Conservation (phyloP, 768 basidiomycete species). For the Lepiota brunneoincarnata region DNA sequence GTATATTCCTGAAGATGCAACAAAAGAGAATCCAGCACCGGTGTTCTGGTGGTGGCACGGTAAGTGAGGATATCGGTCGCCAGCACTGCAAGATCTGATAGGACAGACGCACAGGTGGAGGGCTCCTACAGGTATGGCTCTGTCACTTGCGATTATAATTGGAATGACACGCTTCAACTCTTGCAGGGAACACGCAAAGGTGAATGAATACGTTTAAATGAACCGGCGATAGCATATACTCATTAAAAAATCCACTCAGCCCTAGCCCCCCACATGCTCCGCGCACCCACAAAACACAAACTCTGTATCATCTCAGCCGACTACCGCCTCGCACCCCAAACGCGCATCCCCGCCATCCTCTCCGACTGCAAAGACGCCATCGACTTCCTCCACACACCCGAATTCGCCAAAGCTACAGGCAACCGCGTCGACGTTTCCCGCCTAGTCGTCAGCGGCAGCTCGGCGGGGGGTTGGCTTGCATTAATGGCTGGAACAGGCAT, state of each 20-base stretch:
- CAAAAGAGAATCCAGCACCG: conserved; percentile 25
- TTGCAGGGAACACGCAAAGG: conserved; percentile 9
- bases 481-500: conserved; percentile 33
- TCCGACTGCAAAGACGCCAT: conserved; percentile 33
- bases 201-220: background rate
- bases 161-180: background rate
- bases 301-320: conserved; percentile 31
- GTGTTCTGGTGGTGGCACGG: conserved; percentile 37
- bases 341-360: conserved; percentile 31
- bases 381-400: conserved; percentile 25
- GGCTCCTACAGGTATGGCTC: conserved; percentile 25
- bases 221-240: background rate
- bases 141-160: background rate
- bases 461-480: conserved; percentile 37
- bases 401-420: conserved; percentile 25
- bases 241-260: conserved; percentile 13
- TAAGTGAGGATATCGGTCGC: conserved; percentile 9
- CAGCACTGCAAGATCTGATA: background rate
- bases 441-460: conserved; percentile 34
- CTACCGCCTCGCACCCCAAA: conserved; percentile 36
- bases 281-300: conserved; percentile 28
- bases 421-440: conserved; percentile 26
- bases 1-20: conserved; percentile 28
- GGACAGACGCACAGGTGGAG: conserved; percentile 23
- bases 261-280: conserved; percentile 32